Percentiles rank a stretch among this genome's conserved stretches.
Evolutionary conservation across 805 yeast genomes (phyloP).

Genomic region (Teunomyces panamensis): DNA sequence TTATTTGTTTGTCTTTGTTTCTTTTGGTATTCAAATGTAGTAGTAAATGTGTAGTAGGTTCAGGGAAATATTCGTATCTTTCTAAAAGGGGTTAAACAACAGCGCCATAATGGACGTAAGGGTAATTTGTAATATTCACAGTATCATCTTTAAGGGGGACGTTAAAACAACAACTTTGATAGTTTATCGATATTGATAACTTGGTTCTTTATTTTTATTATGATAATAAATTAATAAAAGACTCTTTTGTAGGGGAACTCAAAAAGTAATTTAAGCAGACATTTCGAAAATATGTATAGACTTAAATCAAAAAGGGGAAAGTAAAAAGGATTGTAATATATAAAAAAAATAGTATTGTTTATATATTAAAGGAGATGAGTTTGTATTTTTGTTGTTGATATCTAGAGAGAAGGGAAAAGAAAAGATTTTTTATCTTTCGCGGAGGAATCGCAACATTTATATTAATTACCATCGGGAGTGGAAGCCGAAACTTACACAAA

Average conservation of each 20-base stretch:
- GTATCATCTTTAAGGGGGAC: slow-evolving; percentile 28
- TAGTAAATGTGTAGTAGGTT: slow-evolving; percentile 1
- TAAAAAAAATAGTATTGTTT: not conserved
- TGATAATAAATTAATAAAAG: slow-evolving; percentile 17
- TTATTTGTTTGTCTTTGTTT: slow-evolving; percentile 12
- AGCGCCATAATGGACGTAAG: slow-evolving; percentile 34
- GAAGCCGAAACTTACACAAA: not conserved
- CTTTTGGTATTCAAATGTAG: slow-evolving; percentile 6
- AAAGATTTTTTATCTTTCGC: not conserved
- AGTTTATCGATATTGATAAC: slow-evolving; percentile 13
- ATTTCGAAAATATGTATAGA: slow-evolving; percentile 15
- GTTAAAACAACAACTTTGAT: slow-evolving; percentile 24
- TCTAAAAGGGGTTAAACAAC: slow-evolving; percentile 13
- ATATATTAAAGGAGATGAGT: not conserved
- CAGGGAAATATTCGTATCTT: slow-evolving; percentile 3
- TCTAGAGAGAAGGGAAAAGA: slow-evolving; percentile 7
- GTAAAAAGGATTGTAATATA: slow-evolving; percentile 1
- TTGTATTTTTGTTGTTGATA: slow-evolving; percentile 7
- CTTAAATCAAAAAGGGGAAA: slow-evolving; percentile 7
- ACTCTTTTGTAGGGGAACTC: slow-evolving; percentile 14
- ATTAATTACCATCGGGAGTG: not conserved
- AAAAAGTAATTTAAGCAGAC: slow-evolving; percentile 34
- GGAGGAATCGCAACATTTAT: slow-evolving; percentile 9
- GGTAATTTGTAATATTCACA: slow-evolving; percentile 19
- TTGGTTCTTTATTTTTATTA: slow-evolving; percentile 10